These are phyloP conservation scores for Camellia lanceoleosa DNA, from an alignment of 148 eudicot species.

Conservation along the genomic window DNA sequence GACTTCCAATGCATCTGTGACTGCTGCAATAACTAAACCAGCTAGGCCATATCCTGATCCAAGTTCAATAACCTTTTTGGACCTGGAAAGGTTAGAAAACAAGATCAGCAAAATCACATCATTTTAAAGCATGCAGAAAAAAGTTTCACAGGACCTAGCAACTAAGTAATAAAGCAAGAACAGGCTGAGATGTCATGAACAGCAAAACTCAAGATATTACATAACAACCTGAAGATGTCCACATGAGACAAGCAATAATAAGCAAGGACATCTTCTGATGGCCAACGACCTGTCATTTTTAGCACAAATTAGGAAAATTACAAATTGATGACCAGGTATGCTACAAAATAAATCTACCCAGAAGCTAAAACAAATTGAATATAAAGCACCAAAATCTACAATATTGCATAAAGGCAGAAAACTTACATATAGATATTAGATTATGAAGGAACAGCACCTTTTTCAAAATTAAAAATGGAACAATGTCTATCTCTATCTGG, in stretches of 20 bases:
- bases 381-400: too few relatives aligned
- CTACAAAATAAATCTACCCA: neutral
- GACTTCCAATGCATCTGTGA: constrained; percentile 69
- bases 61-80: constrained; percentile 76
- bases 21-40: constrained; percentile 73
- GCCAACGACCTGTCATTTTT: constrained; percentile 73
- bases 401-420: too few relatives aligned
- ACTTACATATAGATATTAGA: too few relatives aligned
- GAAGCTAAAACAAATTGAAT: neutral
- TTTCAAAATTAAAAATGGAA: neutral
- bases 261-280: constrained; percentile 92
- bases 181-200: neutral
- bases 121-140: neutral
- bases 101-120: neutral
- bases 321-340: constrained; percentile 4
- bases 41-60: constrained; percentile 94
- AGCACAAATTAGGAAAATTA: constrained; percentile 3
- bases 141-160: neutral
- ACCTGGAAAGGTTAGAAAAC: constrained; percentile 32
- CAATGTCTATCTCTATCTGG: too few relatives aligned
- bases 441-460: neutral
- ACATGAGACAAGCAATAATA: constrained; percentile 70
- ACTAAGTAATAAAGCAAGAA: neutral
- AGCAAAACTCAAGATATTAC: constrained; percentile 8
- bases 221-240: constrained; percentile 55